Conservation (phyloP, 768 basidiomycete genomes). For the Coprinellus micaceus region DNA sequence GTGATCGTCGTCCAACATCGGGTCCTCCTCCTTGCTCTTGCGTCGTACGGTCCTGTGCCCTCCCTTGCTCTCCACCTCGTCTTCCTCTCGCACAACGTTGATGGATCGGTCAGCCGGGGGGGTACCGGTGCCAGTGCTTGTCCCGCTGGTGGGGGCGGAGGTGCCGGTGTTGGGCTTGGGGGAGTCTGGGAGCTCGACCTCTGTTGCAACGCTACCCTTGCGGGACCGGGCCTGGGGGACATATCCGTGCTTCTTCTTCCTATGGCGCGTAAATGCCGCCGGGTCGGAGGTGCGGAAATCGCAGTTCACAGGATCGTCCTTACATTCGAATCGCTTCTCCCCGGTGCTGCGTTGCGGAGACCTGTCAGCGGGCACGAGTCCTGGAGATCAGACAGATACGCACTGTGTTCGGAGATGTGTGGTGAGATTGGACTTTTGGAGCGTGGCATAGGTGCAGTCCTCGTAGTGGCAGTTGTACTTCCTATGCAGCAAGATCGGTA, state of each 20-base stretch:
- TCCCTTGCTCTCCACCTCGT: not conserved
- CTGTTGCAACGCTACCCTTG: conserved; percentile 1
- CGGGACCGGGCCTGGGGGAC: conserved; percentile 2
- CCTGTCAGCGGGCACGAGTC: not conserved
- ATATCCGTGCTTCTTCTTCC: conserved; percentile 5
- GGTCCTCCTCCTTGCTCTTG: not conserved
- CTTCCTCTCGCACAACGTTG: not conserved
- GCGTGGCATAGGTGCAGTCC: not conserved
- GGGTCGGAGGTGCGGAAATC: conserved; percentile 7
- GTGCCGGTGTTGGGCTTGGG: not conserved
- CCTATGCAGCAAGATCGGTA: not conserved
- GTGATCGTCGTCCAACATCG: not conserved
- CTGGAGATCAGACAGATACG: not conserved
- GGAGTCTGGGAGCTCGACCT: not conserved
- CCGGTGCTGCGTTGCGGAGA: not conserved
- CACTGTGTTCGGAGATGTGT: conserved; percentile 3
- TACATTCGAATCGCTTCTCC: not conserved
- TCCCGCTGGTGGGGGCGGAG: not conserved
- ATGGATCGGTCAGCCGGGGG: not conserved
- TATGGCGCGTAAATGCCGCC: conserved; percentile 2
- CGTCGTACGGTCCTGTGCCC: not conserved
- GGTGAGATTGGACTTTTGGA: conserved; percentile 6
- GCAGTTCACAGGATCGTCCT: not conserved
- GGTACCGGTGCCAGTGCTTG: not conserved
- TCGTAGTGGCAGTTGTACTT: not conserved